Evolutionary conservation across 116 monocot genomes (phyloP), one percentile per base, ranked within the genome.

Genomic region (Papilionanthe hybrid): DNA sequence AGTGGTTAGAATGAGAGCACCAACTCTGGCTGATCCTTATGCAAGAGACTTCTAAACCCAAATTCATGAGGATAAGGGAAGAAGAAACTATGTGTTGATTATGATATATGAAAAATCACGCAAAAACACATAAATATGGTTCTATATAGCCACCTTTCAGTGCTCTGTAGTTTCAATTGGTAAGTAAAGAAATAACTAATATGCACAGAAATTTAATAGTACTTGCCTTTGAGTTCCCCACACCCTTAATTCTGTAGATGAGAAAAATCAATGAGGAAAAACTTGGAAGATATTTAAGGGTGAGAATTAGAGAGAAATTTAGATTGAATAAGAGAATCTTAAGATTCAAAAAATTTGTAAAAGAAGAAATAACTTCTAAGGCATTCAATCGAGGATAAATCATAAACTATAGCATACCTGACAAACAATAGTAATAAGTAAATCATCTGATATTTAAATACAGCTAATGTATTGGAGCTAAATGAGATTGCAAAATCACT

Each of bases 401-500:
- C 98, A 87, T 94, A 98, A 27, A 98, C 94, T 80, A 98, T 90
- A 28, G 93, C 84, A 78, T 93, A 98, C 69, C 98, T 98, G 84
- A 79, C 82, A 72, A 37, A n/a, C 12, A 81, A 65, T 44, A 20
- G 27, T 55, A 81, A 27, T 17, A 5, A 58, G 28, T 1, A 8
- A 41, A 75, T 49, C 41, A 11, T 75, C n/a, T 48, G 48, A 7
- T 48, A 75, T 23, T 23, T 4, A 75, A 48, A 25, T 48, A 48
- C 48, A 75, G 30, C 67, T 27, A 28, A 7, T 10, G 2, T 23
- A 67, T 67, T n/a, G 67, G 20, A 25, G 67, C 13, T 68, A 68
- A 68, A 30, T 68, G 65, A 65, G 65, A 65, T 23, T 65, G 23
- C 25, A 7, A 23, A 22, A 65, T 65, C 23, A 4, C 13, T 65